phyloP scores from a whole-genome alignment of 2,329 filamentous ascomycete genomes.

The Talaromyces marneffei region DNA sequence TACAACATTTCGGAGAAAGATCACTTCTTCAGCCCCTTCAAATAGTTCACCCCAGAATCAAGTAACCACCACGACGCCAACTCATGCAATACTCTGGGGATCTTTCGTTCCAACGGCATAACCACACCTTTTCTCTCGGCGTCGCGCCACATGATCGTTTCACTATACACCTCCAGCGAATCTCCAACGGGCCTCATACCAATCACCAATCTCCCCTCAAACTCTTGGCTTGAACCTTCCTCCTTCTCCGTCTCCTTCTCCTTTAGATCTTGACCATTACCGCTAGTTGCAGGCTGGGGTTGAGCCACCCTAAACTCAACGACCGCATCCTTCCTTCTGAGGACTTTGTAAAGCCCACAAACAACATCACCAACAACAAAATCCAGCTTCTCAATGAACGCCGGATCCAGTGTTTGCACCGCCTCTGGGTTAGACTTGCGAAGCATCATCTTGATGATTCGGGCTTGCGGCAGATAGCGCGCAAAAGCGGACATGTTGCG shows the following conservation, averaged over 20 bases:
- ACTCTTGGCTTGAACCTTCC: not conserved
- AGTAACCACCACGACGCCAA: slow-evolving; percentile 33
- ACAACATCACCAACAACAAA: slow-evolving; percentile 29
- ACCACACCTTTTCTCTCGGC: slow-evolving; percentile 13
- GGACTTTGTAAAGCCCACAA: slow-evolving; percentile 29
- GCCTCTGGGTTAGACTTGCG: slow-evolving; percentile 9
- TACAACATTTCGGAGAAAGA: not conserved
- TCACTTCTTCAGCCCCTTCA: slow-evolving; percentile 21
- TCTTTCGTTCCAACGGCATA: slow-evolving; percentile 28
- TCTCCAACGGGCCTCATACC: slow-evolving; percentile 14
- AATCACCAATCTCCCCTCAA: slow-evolving; percentile 23
- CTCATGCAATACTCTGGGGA: slow-evolving; percentile 29
- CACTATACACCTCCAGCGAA: slow-evolving; percentile 20
- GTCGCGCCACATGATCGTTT: slow-evolving; percentile 29
- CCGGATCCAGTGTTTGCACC: slow-evolving; percentile 22
- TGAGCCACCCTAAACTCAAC: slow-evolving; percentile 30
- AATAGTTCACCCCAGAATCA: slow-evolving; percentile 29
- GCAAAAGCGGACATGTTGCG: slow-evolving; percentile 31
- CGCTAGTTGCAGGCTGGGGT: not conserved
- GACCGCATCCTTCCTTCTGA: slow-evolving; percentile 19
- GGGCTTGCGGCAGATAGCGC: slow-evolving; percentile 28
- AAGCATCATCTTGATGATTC: slow-evolving; percentile 22
- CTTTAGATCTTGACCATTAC: not conserved
- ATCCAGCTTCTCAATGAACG: slow-evolving; percentile 23
- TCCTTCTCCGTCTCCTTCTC: not conserved